phyloP scores from a whole-genome alignment of 768 basidiomycete genomes.

The Amyloporia xantha region DNA sequence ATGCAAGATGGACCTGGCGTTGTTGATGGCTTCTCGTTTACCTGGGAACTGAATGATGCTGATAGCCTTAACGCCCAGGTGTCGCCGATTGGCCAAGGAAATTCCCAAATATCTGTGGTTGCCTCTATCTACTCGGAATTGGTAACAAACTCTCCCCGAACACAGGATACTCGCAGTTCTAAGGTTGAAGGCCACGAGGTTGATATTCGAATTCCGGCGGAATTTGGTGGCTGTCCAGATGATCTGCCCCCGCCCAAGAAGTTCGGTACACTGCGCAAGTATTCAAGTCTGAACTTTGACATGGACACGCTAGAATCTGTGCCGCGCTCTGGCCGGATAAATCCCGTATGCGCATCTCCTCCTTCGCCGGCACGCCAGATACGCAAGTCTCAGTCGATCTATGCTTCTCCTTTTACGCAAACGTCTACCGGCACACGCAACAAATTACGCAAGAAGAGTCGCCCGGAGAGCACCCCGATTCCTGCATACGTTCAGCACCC shows the following conservation, averaged over 20 bases:
- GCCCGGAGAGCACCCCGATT: conserved; percentile 28
- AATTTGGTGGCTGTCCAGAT: conserved; percentile 6
- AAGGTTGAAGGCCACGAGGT: background rate
- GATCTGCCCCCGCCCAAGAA: conserved; percentile 1
- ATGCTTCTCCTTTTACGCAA: conserved; percentile 28
- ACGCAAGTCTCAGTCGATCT: conserved; percentile 13
- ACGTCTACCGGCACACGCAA: conserved; percentile 27
- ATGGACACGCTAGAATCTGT: conserved; percentile 15
- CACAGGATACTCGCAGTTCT: background rate
- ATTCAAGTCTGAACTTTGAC: conserved; percentile 24
- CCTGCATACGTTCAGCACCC: conserved; percentile 18
- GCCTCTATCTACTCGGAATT: background rate
- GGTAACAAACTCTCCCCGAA: background rate
- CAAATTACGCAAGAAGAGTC: conserved; percentile 34
- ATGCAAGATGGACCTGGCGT: background rate
- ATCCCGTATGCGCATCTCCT: conserved; percentile 3
- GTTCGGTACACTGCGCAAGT: conserved; percentile 18
- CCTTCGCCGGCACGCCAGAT: conserved; percentile 1
- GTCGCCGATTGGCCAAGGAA: background rate
- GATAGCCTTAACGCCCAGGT: background rate
- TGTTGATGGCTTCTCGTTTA: conserved; percentile 2
- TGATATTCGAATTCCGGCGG: conserved; percentile 6
- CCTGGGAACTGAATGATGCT: background rate
- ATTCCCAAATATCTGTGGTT: background rate
- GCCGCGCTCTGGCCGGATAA: conserved; percentile 1